Conservation (phyloP, 2,329 filamentous ascomycete genomes). For the Fusarium liriodendri region DNA sequence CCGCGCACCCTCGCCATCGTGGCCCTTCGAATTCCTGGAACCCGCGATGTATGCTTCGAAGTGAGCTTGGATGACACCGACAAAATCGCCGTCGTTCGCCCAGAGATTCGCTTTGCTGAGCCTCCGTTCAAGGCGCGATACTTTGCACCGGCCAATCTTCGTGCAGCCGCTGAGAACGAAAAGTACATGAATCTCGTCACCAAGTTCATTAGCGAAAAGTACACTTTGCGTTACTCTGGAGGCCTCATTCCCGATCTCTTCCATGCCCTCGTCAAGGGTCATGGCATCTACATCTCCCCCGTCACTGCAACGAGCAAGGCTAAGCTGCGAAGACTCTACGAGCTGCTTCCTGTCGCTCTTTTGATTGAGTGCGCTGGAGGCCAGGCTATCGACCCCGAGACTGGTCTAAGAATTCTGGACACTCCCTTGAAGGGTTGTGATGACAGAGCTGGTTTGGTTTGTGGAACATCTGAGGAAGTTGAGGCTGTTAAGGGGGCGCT, state of each 20-base stretch:
- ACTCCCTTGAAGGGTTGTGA: slow-evolving; percentile 54
- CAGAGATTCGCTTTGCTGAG: slow-evolving; percentile 51
- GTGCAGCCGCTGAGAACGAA: slow-evolving; percentile 63
- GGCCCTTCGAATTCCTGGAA: slow-evolving; percentile 61
- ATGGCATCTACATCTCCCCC: slow-evolving; percentile 70
- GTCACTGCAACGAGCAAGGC: slow-evolving; percentile 63
- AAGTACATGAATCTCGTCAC: slow-evolving; percentile 62
- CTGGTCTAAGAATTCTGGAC: slow-evolving; percentile 56
- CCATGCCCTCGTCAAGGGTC: slow-evolving; percentile 69
- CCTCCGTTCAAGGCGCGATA: slow-evolving; percentile 63
- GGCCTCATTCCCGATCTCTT: slow-evolving; percentile 71
- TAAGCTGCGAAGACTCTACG: slow-evolving; percentile 69
- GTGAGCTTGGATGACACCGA: slow-evolving; percentile 53
- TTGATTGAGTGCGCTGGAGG: slow-evolving; percentile 71
- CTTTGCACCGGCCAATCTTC: slow-evolving; percentile 72
- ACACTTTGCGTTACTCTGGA: slow-evolving; percentile 70
- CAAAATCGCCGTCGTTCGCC: slow-evolving; percentile 53
- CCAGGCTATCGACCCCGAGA: slow-evolving; percentile 61
- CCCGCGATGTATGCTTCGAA: slow-evolving; percentile 60
- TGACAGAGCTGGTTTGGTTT: slow-evolving; percentile 62
- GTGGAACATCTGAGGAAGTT: slow-evolving; percentile 63
- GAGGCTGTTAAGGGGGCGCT: slow-evolving; percentile 47
- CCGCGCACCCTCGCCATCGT: slow-evolving; percentile 67
- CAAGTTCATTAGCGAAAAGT: slow-evolving; percentile 62
- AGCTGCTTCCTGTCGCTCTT: slow-evolving; percentile 69